These are phyloP conservation scores for Kluyveromyces sp. DNA, from an alignment of 1,139 yeast genomes.

Conservation along the genomic window DNA sequence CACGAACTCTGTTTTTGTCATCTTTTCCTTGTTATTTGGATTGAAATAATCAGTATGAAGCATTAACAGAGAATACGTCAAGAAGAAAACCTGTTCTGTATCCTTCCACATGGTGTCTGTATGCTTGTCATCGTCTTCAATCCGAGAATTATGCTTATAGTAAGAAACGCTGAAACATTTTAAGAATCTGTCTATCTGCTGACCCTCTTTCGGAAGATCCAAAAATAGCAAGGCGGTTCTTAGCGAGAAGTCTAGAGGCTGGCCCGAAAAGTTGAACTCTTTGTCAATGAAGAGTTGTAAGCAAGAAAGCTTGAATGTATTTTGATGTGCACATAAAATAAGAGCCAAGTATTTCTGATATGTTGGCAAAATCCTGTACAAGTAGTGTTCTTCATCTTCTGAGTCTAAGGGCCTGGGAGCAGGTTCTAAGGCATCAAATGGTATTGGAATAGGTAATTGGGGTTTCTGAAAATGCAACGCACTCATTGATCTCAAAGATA, in stretches of 20 bases:
- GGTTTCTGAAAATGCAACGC: slow-evolving; percentile 16
- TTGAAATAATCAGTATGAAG: slow-evolving; percentile 66
- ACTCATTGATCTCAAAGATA: slow-evolving; percentile 29
- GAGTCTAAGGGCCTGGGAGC: slow-evolving; percentile 32
- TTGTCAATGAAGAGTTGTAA: slow-evolving; percentile 35
- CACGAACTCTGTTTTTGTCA: slow-evolving; percentile 56
- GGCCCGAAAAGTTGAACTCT: slow-evolving; percentile 41
- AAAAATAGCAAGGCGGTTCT: slow-evolving; percentile 49
- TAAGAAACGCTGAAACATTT: slow-evolving; percentile 47
- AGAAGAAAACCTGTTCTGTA: slow-evolving; percentile 47
- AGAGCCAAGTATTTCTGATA: slow-evolving; percentile 37
- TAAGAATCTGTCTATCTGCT: slow-evolving; percentile 61
- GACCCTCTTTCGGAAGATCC: slow-evolving; percentile 59
- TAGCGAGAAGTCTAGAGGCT: slow-evolving; percentile 57
- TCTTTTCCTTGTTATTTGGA: slow-evolving; percentile 53
- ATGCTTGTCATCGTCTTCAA: neutral
- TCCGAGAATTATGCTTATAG: slow-evolving; percentile 31
- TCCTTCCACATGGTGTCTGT: slow-evolving; percentile 28
- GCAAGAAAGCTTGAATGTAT: slow-evolving; percentile 34
- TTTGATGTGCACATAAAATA: slow-evolving; percentile 35
- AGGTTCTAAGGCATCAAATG: slow-evolving; percentile 16
- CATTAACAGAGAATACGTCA: slow-evolving; percentile 55
- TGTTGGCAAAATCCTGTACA: slow-evolving; percentile 30
- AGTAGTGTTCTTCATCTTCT: slow-evolving; percentile 35
- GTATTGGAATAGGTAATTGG: slow-evolving; percentile 9